Base-by-base conservation (phyloP, 768 basidiomycete species). In the Infundibulicybe gibba region DNA sequence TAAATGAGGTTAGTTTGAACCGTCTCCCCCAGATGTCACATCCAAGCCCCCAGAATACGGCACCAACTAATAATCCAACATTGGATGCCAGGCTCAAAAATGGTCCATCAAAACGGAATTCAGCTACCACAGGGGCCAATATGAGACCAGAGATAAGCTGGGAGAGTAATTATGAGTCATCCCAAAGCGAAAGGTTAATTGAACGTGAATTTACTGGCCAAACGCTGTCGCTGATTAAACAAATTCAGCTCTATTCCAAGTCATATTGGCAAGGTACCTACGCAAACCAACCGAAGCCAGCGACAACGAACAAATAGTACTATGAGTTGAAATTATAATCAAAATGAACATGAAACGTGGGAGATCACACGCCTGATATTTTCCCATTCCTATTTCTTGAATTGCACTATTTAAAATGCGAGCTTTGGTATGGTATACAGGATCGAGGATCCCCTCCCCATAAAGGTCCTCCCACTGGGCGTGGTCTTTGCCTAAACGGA, bases 231-330 rank as follows among this genome's bases (percentile, higher is more conserved):
- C 83, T 80, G 55, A 34, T 37, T 8, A 25, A 25, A 25, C 25
- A 25, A 25, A 15, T 32, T 42, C 15, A 42, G 32, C 5, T 41
- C n/a, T 38, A 32, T 4, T 6, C 38, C 8, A 33, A 32, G 3
- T 37, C 17, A 25, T n/a, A 40, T 10, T 17, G 37, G 6, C 16
- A n/a, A 45, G 21, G n/a, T n/a, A 68, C 81, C 57, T 60, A 84
- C 82, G 82, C 76, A 52, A 86, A 75, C 83, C 83, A 86, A 45
- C 85, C 84, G 63, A 86, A 85, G 4, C 82, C 84, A 10, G 82
- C 75, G 21, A 83, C 80, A 45, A 77, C 44, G 57, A 86, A 85
- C 31, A 86, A 25, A 25, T 67, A 67, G 68, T 80, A 83, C 81
- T 84, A 48, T 16, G 45, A 14, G 43, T 6, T 17, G 43, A 19